phyloP scores from a whole-genome alignment of 192 early-diverging fungal species.

The Entomortierella chlamydospora region DNA sequence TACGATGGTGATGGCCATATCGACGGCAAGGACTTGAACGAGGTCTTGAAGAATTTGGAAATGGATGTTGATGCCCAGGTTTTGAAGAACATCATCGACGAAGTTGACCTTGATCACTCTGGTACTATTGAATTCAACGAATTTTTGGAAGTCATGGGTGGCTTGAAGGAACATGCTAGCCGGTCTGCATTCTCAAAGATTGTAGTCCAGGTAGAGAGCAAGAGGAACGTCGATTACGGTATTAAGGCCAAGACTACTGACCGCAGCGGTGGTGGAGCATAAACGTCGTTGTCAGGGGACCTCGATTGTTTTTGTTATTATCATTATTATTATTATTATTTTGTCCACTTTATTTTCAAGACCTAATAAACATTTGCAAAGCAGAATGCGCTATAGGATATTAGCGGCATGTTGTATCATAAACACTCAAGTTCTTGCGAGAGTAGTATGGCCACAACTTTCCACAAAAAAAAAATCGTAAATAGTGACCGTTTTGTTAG shows the following conservation, averaged over 20 bases:
- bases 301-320: not conserved
- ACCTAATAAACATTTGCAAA: too few relatives aligned
- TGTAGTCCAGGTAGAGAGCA: constrained; percentile 35
- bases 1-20: constrained; percentile 69
- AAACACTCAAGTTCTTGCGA: too few relatives aligned
- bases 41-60: constrained; percentile 64
- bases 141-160: constrained; percentile 76
- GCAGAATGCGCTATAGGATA: too few relatives aligned
- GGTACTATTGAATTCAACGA: constrained; percentile 76
- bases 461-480: too few relatives aligned
- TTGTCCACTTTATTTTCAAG: not conserved
- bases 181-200: constrained; percentile 60
- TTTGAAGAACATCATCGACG: constrained; percentile 62
- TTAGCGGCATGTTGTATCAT: too few relatives aligned
- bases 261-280: constrained; percentile 52
- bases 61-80: constrained; percentile 62
- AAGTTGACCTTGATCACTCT: constrained; percentile 65
- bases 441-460: too few relatives aligned
- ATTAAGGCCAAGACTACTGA: constrained; percentile 53
- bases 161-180: constrained; percentile 66
- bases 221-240: constrained; percentile 46
- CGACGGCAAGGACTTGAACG: constrained; percentile 59
- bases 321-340: not conserved
- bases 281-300: not conserved
- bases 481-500: too few relatives aligned